A percentile compares a stretch with the other conserved stretches of the same genome.
Conservation (phyloP, 495 filamentous ascomycete species). For the Elaphomyces granulatus region DNA sequence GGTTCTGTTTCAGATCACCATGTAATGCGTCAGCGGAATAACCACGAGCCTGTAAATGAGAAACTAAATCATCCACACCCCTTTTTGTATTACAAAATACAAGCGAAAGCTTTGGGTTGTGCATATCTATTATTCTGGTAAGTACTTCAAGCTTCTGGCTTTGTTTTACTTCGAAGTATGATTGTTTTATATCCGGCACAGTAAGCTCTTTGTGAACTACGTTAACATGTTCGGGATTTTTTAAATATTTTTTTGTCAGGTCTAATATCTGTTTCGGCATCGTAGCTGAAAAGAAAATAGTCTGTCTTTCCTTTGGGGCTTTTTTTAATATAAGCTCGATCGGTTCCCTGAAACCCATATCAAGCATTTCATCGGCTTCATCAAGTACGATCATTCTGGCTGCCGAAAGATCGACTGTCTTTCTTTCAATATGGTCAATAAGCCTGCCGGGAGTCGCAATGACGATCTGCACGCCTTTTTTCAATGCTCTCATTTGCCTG, state of each 20-base stretch:
- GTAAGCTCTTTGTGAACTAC: conserved; percentile 88
- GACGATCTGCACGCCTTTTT: conserved; percentile 87
- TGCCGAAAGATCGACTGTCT: conserved; percentile 78
- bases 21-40: conserved; percentile 96
- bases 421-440: conserved; percentile 83
- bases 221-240: conserved; percentile 74
- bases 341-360: conserved; percentile 98
- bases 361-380: conserved; percentile 98
- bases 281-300: conserved; percentile 90
- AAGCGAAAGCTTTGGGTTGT: conserved; percentile 60
- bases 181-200: conserved; percentile 93
- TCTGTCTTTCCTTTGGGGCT: conserved; percentile 82
- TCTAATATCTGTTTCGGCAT: conserved; percentile 92
- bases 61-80: conserved; percentile 72
- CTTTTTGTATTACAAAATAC: conserved; percentile 96
- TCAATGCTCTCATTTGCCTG: conserved; percentile 92
- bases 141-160: conserved; percentile 73
- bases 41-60: conserved; percentile 70
- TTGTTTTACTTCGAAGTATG: conserved; percentile 68
- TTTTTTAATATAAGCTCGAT: conserved; percentile 93
- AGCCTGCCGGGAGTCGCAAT: conserved; percentile 94
- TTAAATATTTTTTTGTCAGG: conserved; percentile 75
- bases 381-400: conserved; percentile 92
- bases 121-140: conserved; percentile 79
- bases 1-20: conserved; percentile 89